Conservation (phyloP, 176 grass and related monocot genomes). For the Eleusine indica region DNA sequence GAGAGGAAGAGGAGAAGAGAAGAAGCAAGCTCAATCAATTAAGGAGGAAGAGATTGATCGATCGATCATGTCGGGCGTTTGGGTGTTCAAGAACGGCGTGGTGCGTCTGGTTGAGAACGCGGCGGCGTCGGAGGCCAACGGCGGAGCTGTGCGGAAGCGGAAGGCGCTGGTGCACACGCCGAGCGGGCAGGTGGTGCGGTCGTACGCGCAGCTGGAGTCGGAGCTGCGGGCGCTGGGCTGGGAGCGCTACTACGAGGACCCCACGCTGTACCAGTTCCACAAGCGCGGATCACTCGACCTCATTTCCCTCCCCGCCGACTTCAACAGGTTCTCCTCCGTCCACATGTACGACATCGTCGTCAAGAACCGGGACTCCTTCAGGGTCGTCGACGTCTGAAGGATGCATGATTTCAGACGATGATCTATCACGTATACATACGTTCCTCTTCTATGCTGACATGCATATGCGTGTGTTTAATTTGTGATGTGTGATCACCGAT, state of each 20-base stretch:
- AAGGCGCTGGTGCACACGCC: constrained; percentile 72
- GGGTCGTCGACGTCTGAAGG: constrained; percentile 61
- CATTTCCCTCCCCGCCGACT: constrained; percentile 85
- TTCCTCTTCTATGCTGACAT: too few relatives aligned
- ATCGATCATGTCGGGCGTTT: constrained; percentile 68
- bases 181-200: constrained; percentile 64
- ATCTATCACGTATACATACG: too few relatives aligned
- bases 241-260: constrained; percentile 87
- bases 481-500: too few relatives aligned
- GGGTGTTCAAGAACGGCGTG: constrained; percentile 84
- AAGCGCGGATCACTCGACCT: constrained; percentile 74
- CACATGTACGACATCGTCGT: constrained; percentile 93
- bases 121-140: constrained; percentile 22
- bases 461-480: too few relatives aligned
- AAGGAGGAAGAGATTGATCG: too few relatives aligned
- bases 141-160: constrained; percentile 35
- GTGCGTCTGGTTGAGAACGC: constrained; percentile 72
- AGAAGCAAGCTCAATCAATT: too few relatives aligned
- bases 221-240: constrained; percentile 74
- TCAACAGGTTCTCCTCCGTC: constrained; percentile 74
- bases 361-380: constrained; percentile 86
- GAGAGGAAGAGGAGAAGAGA: background rate
- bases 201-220: constrained; percentile 66
- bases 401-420: too few relatives aligned
- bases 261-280: constrained; percentile 75